phyloP scores from a whole-genome alignment of 2,329 filamentous ascomycete genomes.

The Penicillium sp. region DNA sequence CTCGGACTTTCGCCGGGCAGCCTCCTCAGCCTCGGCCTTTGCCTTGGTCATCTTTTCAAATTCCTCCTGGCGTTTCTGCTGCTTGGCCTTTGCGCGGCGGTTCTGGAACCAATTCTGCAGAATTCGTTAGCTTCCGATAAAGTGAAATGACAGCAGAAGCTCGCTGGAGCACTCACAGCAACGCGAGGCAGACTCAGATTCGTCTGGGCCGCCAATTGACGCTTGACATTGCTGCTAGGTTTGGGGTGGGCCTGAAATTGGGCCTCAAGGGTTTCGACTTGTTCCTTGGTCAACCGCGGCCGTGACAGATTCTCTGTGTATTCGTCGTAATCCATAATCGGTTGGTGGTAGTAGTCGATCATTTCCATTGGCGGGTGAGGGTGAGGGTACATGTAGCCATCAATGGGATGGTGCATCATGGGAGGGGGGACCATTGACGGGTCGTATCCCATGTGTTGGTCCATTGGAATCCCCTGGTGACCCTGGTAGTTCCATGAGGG shows the following conservation, averaged over 20 bases:
- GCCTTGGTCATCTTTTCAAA: conserved; percentile 49
- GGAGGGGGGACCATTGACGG: conserved; percentile 39
- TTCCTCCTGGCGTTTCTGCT: conserved; percentile 53
- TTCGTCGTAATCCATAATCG: conserved; percentile 50
- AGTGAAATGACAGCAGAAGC: not conserved
- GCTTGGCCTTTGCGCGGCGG: conserved; percentile 54
- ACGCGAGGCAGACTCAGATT: conserved; percentile 52
- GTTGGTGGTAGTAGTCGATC: conserved; percentile 45
- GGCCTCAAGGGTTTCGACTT: conserved; percentile 52
- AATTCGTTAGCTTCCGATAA: conserved; percentile 4
- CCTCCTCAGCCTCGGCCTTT: conserved; percentile 39
- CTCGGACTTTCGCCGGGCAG: conserved; percentile 35
- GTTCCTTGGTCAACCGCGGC: conserved; percentile 54
- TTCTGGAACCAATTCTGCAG: conserved; percentile 57
- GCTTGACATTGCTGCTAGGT: conserved; percentile 53
- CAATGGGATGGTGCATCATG: conserved; percentile 42
- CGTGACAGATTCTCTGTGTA: conserved; percentile 51
- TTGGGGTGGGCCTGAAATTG: conserved; percentile 55
- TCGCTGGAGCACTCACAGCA: conserved; percentile 42
- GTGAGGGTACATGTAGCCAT: conserved; percentile 41
- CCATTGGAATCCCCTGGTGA: conserved; percentile 39
- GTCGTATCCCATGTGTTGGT: conserved; percentile 40
- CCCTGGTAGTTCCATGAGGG: conserved; percentile 39
- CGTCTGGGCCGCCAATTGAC: conserved; percentile 51
- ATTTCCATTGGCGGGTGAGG: conserved; percentile 44